Base-by-base conservation (phyloP, 345 rosid species). In the Luvunga scandens region DNA sequence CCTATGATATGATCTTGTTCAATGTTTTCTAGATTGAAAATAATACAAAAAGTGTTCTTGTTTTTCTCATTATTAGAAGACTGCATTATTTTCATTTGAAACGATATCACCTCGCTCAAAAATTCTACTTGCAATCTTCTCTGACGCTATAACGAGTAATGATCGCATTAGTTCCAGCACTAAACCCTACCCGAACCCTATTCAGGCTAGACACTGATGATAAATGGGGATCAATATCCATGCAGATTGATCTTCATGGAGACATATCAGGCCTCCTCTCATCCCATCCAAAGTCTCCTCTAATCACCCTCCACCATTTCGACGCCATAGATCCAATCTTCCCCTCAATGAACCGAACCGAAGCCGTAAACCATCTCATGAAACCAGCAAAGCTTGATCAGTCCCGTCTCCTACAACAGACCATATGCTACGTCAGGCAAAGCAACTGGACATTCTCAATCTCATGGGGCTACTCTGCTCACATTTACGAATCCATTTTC, bases 401-500 rank as follows among this genome's bases (percentile, higher is more conserved):
- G 57, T 81, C 92, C 4, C 93, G 91, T 22, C 36, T 89, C 57
- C 68, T 90, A 12, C 95, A 91, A 60, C 95, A 91, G 71, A 86
- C 93, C 27, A 84, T 93, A 69, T 93, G 94, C 87, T 88, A 91
- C 86, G 81, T 70, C 71, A 85, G 88, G 69, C 81, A 48, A 64
- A 81, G 27, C 28, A 86, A 83, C 67, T 91, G 92, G 94, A 85
- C 95, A 4, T 72, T 93, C 72, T 89, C 94, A 5, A 73, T 90
- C 66, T 87, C 95, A 1, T 90, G 94, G 94, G 97, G 93, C 2
- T 91, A 91, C 81, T 88, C 95, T 4, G 79, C 83, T 56, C 86
- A 89, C 42, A 75, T 89, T 16, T 90, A 91, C 71, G 91, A 91
- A 77, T 84, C 75, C 30, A 80, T 86, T 70, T 73, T 78, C 79